Evolutionary conservation across 2,329 filamentous ascomycete species (phyloP).

Genomic region (Balansia obtecta): DNA sequence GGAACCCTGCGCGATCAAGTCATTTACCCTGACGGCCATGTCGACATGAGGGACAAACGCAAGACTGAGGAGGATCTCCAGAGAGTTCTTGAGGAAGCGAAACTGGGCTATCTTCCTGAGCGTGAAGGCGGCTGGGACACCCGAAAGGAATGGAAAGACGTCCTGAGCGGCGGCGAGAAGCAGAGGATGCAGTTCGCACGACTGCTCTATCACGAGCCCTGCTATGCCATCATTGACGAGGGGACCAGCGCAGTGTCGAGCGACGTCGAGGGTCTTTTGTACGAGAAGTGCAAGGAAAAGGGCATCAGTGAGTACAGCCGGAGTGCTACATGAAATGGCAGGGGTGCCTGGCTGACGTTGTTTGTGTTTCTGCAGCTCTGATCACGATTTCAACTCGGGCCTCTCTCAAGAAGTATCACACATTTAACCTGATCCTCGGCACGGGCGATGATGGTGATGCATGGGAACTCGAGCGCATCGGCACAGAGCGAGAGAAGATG

Average conservation of each 20-base stretch:
- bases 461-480: constrained; percentile 90
- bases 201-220: constrained; percentile 85
- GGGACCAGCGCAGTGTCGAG: constrained; percentile 88
- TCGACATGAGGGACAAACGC: constrained; percentile 79
- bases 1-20: constrained; percentile 93
- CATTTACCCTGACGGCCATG: constrained; percentile 89
- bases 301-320: constrained; percentile 64
- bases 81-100: constrained; percentile 67
- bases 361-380: constrained; percentile 44
- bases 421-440: constrained; percentile 76
- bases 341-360: constrained; percentile 6
- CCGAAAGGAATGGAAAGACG: constrained; percentile 96
- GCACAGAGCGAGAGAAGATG: constrained; percentile 85
- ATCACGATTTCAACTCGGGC: constrained; percentile 94
- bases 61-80: constrained; percentile 69
- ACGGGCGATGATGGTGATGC: constrained; percentile 68
- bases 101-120: constrained; percentile 77
- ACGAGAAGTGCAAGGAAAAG: constrained; percentile 83
- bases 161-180: constrained; percentile 94
- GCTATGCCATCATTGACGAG: constrained; percentile 91
- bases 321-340: neutral
- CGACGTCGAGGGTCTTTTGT: constrained; percentile 87
- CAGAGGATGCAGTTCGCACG: constrained; percentile 87
- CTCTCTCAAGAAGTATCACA: constrained; percentile 91
- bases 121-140: constrained; percentile 96